phyloP scores from a whole-genome alignment of 1,139 yeast genomes.

The Pneumocystis murina region DNA sequence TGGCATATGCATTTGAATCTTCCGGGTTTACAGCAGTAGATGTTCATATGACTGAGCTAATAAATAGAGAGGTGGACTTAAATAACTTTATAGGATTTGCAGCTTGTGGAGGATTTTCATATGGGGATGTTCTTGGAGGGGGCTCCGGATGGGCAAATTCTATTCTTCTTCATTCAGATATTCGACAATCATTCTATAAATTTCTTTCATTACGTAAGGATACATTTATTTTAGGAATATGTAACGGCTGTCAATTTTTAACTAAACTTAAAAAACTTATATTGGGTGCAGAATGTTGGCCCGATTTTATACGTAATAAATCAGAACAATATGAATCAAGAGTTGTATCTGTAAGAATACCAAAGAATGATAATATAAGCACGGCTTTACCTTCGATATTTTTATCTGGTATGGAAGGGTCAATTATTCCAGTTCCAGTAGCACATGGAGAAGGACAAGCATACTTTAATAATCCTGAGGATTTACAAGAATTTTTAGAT shows the following conservation, averaged over 20 bases:
- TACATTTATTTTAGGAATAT: slow-evolving; percentile 97
- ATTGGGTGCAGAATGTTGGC: slow-evolving; percentile 96
- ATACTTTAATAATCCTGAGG: slow-evolving; percentile 35
- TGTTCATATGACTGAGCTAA: slow-evolving; percentile 91
- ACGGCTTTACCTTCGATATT: slow-evolving; percentile 45
- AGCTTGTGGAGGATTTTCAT: slow-evolving; percentile 98
- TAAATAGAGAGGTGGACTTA: slow-evolving; percentile 57
- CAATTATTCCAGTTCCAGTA: slow-evolving; percentile 86
- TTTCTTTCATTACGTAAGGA: slow-evolving; percentile 79
- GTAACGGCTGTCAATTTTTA: slow-evolving; percentile 97
- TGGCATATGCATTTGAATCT: slow-evolving; percentile 93
- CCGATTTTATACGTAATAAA: slow-evolving; percentile 77
- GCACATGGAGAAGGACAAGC: slow-evolving; percentile 99
- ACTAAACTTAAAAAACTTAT: slow-evolving; percentile 75
- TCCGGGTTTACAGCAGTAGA: slow-evolving; percentile 91
- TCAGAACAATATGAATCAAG: slow-evolving; percentile 97
- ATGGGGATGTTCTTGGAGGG: slow-evolving; percentile 98
- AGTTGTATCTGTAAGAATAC: slow-evolving; percentile 73
- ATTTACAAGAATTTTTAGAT: slow-evolving; percentile 26
- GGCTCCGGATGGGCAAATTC: slow-evolving; percentile 99
- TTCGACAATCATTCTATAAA: slow-evolving; percentile 57
- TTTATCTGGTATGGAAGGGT: slow-evolving; percentile 80
- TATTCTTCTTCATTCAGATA: slow-evolving; percentile 68
- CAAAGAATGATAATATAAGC: slow-evolving; percentile 34
- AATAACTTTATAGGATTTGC: slow-evolving; percentile 83